These are phyloP conservation scores for Penicillium sclerotigenum DNA, from an alignment of 2,329 filamentous ascomycete species.

Conservation along the genomic window DNA sequence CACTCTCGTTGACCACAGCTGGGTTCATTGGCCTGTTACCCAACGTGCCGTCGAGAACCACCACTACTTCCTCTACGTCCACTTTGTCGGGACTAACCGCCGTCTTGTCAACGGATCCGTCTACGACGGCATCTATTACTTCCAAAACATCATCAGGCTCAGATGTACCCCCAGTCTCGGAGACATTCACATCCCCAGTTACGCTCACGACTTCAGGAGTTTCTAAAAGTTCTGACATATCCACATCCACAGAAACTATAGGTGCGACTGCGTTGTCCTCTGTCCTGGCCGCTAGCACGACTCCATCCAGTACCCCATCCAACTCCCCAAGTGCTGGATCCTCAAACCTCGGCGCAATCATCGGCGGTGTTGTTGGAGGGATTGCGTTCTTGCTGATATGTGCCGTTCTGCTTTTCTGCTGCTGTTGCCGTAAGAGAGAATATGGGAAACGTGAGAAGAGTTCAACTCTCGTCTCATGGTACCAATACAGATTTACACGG, in stretches of 20 bases:
- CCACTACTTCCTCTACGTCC: constrained; percentile 3
- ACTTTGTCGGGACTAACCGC: neutral
- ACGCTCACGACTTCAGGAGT: neutral
- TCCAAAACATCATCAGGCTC: neutral
- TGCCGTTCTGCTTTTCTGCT: constrained; percentile 12
- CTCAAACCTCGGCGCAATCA: constrained; percentile 15
- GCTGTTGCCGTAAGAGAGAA: constrained; percentile 19
- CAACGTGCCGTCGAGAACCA: neutral
- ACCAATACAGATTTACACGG: neutral
- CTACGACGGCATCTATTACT: neutral
- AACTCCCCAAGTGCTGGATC: neutral
- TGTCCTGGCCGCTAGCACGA: neutral
- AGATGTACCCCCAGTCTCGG: neutral
- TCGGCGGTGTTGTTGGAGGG: constrained; percentile 25
- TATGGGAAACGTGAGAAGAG: neutral
- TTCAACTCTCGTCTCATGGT: constrained; percentile 2
- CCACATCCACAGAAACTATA: neutral
- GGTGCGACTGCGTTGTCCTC: neutral
- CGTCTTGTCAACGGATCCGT: neutral
- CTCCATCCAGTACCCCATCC: neutral
- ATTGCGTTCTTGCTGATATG: constrained; percentile 12
- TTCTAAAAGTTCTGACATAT: neutral
- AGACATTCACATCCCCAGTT: neutral
- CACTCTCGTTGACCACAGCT: neutral
- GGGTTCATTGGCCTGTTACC: neutral